phyloP scores from a whole-genome alignment of 2,329 filamentous ascomycete species.

The Arthrobotrys sphaeroides region DNA sequence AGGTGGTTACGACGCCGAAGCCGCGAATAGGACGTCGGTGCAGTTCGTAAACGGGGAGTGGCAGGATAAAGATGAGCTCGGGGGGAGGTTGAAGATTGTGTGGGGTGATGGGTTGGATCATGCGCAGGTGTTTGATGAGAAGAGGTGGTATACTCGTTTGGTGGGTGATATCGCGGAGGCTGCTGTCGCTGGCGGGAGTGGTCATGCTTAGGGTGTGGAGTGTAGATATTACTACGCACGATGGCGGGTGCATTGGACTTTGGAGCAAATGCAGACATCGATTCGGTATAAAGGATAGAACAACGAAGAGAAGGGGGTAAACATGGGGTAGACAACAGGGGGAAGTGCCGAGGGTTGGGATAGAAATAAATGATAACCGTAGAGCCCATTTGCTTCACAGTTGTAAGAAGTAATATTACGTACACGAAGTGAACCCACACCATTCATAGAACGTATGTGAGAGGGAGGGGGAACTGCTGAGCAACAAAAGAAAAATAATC shows the following conservation, averaged over 20 bases:
- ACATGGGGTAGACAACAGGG: not conserved
- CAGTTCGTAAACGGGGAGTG: conserved; percentile 45
- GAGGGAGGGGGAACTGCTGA: not conserved
- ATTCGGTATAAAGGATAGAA: not conserved
- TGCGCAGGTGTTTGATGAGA: conserved; percentile 66
- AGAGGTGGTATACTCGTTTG: conserved; percentile 46
- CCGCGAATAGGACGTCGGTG: conserved; percentile 59
- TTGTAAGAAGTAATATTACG: conserved; percentile 21
- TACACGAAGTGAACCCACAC: conserved; percentile 43
- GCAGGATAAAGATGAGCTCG: conserved; percentile 59
- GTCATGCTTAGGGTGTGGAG: not conserved
- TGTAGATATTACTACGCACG: not conserved
- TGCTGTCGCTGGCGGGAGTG: not conserved
- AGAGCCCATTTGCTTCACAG: not conserved
- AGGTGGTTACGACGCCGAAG: not conserved
- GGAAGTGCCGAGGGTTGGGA: not conserved
- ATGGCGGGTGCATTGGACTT: not conserved
- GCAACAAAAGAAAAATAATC: conserved; percentile 26
- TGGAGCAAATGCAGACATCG: not conserved
- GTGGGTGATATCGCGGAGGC: conserved; percentile 51
- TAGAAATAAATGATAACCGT: not conserved
- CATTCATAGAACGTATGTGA: conserved; percentile 1
- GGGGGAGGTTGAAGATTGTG: conserved; percentile 64
- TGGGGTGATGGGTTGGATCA: conserved; percentile 70
- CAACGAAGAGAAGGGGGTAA: not conserved